Evolutionary conservation across 2,329 filamentous ascomycete genomes (phyloP), one percentile per base, ranked within the genome.

Genomic region (Fusarium staphyleae): DNA sequence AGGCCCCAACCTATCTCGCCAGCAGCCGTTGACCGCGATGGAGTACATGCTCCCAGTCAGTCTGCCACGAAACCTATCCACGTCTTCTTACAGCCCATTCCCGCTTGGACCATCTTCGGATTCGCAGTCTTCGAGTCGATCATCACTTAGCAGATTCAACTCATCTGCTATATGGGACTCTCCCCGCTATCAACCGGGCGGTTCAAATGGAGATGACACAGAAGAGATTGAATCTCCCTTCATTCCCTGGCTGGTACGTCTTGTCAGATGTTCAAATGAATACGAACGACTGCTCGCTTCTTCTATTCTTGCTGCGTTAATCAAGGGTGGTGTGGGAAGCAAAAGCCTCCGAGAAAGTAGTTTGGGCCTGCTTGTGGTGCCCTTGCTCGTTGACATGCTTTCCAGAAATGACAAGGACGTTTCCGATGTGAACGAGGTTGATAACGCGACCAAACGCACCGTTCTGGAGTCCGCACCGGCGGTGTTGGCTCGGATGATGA

Each of bases 401-500:
- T 53, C 62, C 2, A 74, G 68, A 43, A 67, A 68, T 16, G 70
- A 73, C 29, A 83, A 83, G 57, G 82, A 85, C 37, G 70, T 71
- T 13, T 65, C 73, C 11, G 74, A 77, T 19, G 66, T 65, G 28
- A 69, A 73, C 36, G 66, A 70, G 14, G 69, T 73, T 30, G 72
- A 78, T 29, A 73, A 76, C 44, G 66, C 72, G 33, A 57, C 48
- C 12, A 68, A 70, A 40, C 66, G 67, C 14, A 63, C 58, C 8
- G 78, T 91, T 11, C 79, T 86, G 48, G 90, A 93, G 70, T 84
- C 85, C 57, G 86, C 89, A 2, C 90, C 93, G 7, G 81, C 85
- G 1, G 83, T 96, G 10, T 78, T 98, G 48, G 90, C 91, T 13
- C 85, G 87, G 37, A 79, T 98, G 32, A 86, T 96, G 14, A 85